Conservation (phyloP, 2,329 filamentous ascomycete genomes). For the Colletotrichum musae region DNA sequence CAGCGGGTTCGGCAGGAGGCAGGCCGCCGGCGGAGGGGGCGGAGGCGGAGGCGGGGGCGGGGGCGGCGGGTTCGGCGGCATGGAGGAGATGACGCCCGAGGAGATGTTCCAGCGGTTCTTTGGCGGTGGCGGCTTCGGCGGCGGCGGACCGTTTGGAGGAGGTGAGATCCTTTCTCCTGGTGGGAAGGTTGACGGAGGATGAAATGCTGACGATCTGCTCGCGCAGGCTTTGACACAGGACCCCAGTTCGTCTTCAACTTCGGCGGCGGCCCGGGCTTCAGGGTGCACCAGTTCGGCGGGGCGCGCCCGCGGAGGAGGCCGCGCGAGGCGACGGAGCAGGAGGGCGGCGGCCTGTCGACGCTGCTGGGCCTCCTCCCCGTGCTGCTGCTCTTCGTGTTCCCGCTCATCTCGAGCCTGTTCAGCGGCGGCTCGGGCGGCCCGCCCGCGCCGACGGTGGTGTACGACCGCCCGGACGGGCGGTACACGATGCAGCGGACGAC, state of each 20-base stretch:
- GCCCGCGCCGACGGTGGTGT: conserved; percentile 79
- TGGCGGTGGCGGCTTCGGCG: conserved; percentile 77
- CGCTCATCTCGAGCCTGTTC: conserved; percentile 86
- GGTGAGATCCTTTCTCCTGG: conserved; percentile 48
- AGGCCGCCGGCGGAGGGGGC: conserved; percentile 53
- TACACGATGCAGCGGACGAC: conserved; percentile 83
- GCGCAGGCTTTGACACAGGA: conserved; percentile 77
- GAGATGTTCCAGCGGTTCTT: conserved; percentile 99
- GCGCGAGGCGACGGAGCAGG: conserved; percentile 70
- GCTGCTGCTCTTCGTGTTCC: conserved; percentile 88
- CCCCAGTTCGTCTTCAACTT: conserved; percentile 97
- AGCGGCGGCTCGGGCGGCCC: conserved; percentile 66
- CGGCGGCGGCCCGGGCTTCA: conserved; percentile 89
- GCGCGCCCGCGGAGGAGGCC: conserved; percentile 82
- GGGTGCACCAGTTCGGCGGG: conserved; percentile 96
- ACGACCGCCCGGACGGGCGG: conserved; percentile 79
- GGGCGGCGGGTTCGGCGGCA: conserved; percentile 75
- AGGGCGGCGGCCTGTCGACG: conserved; percentile 68
- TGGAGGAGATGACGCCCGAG: conserved; percentile 94
- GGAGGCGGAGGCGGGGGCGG: conserved; percentile 62
- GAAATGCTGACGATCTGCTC: conserved; percentile 22
- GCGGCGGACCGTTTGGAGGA: conserved; percentile 66
- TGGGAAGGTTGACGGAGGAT: neutral
- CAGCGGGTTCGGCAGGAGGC: conserved; percentile 68
- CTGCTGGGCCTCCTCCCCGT: conserved; percentile 87